Conservation (phyloP, 2,329 filamentous ascomycete genomes). For the Fusarium falciforme region DNA sequence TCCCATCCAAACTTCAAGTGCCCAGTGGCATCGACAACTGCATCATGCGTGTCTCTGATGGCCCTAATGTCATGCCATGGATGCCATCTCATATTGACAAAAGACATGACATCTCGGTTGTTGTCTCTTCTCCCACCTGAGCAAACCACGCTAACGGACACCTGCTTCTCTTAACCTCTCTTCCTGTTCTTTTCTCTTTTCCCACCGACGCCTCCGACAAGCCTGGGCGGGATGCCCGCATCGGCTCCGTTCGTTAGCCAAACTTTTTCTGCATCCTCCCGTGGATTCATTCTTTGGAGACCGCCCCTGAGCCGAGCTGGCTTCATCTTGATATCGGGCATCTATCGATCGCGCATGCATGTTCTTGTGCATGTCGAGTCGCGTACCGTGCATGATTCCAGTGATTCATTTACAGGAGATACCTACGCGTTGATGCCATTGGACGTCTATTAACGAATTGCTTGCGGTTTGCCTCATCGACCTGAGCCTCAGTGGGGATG, state of each 20-base stretch:
- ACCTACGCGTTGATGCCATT: neutral
- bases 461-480: neutral
- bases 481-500: neutral
- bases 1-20: neutral
- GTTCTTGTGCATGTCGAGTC: neutral
- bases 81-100: too few relatives aligned
- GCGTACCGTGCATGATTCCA: neutral
- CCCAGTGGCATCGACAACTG: neutral
- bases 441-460: neutral
- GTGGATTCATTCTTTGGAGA: constrained; percentile 5
- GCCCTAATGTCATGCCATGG: neutral
- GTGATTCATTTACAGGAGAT: neutral
- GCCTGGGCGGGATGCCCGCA: constrained; percentile 28
- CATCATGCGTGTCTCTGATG: constrained; percentile 5
- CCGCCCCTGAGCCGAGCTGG: neutral
- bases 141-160: neutral
- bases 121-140: constrained; percentile 6
- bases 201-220: neutral
- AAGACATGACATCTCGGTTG: neutral
- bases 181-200: constrained; percentile 28
- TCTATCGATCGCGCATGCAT: constrained; percentile 4
- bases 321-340: neutral
- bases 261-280: constrained; percentile 31
- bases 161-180: neutral
- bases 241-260: constrained; percentile 10